Base-by-base conservation (phyloP, 2,329 filamentous ascomycete species). In the Cladosporium sp. region DNA sequence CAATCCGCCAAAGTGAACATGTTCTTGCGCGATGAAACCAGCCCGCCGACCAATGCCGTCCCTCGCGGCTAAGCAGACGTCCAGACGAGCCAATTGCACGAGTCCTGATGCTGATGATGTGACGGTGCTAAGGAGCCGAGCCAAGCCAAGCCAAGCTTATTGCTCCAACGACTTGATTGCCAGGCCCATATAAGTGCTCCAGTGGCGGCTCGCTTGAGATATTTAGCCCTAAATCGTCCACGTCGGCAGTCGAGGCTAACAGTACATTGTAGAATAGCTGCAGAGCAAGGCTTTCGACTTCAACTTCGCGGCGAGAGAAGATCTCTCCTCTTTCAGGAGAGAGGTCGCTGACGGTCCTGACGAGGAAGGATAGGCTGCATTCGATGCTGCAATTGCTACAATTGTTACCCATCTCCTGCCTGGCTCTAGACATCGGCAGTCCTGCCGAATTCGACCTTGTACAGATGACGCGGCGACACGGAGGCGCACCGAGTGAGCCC, bases 401-500 rank as follows among this genome's bases (percentile, higher is more conserved):
- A n/a, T n/a, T n/a, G n/a, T n/a, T n/a, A n/a, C n/a, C n/a, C n/a
- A n/a, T n/a, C n/a, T n/a, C n/a, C n/a, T n/a, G n/a, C n/a, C n/a
- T n/a, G n/a, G n/a, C n/a, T n/a, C n/a, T 19, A 39, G 36, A 39
- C 7, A 5, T 7, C 36, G 13, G 12, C 6, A 19, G 17, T 8
- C 3, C 15, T 15, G 12, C 15, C 7, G 17, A 17, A n/a, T n/a
- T 5, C 36, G 13, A 39, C 28, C 28, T 32, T 32, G 13, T 22
- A 36, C 47, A 50, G 47, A 32, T 50, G 47, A 50, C 47, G 47
- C 47, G 47, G 47, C 47, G 19, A 48, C 13, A 48, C 45, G 45
- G 45, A 32, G 28, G 8, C 47, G 28, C 47, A 13, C 47, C 47
- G 32, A 35, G 22, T 9, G 15, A 35, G 47, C 47, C 47, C 47